phyloP scores from a whole-genome alignment of 1,284 basidiomycete genomes.

The Ganoderma lingzhi region DNA sequence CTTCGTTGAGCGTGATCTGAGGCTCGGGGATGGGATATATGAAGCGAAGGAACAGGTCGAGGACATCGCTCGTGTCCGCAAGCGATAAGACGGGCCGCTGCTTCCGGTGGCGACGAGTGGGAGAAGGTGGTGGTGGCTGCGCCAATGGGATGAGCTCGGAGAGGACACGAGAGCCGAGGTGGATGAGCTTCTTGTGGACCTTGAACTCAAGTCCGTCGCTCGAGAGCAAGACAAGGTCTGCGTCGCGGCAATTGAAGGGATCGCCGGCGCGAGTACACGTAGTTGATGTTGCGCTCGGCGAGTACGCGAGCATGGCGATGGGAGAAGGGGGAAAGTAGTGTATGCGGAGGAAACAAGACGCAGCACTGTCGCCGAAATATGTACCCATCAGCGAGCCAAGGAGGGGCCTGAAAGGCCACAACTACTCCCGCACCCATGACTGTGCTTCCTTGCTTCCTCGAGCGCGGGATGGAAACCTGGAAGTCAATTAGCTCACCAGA shows the following conservation, averaged over 20 bases:
- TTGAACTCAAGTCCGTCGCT: constrained; percentile 26
- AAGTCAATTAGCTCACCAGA: constrained; percentile 9
- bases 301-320: neutral
- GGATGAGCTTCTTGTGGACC: constrained; percentile 25
- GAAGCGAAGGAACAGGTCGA: constrained; percentile 28
- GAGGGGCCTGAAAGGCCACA: neutral
- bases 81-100: constrained; percentile 12
- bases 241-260: constrained; percentile 23
- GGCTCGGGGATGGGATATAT: constrained; percentile 27
- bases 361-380: constrained; percentile 2
- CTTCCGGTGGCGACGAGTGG: constrained; percentile 10
- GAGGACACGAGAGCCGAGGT: constrained; percentile 31
- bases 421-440: constrained; percentile 9
- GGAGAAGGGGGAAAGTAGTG: neutral
- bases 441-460: constrained; percentile 12
- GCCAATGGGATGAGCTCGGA: constrained; percentile 14
- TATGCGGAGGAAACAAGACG: neutral
- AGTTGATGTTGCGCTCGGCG: neutral
- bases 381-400: constrained; percentile 4
- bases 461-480: constrained; percentile 9
- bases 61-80: constrained; percentile 16
- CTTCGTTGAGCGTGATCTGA: constrained; percentile 18
- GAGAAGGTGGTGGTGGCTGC: constrained; percentile 14
- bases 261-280: neutral
- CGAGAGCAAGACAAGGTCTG: constrained; percentile 19